Conservation (phyloP, 805 yeast genomes). For the Cyberlindnera maritima region DNA sequence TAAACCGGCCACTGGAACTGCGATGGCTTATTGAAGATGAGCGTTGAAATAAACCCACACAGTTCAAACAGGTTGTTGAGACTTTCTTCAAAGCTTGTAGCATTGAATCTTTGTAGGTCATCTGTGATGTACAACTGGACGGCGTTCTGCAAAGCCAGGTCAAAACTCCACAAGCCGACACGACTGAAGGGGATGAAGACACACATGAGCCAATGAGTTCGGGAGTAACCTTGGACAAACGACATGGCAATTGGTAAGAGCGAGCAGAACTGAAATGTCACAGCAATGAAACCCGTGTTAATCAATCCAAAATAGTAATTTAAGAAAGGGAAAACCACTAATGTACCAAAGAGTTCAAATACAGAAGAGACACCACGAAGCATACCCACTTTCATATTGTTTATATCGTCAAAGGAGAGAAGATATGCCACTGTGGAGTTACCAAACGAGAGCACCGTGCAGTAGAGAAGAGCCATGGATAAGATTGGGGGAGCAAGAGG, state of each 20-base stretch:
- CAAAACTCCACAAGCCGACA: slow-evolving; percentile 42
- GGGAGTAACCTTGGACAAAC: slow-evolving; percentile 11
- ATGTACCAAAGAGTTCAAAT: slow-evolving; percentile 33
- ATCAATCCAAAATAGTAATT: slow-evolving; percentile 27
- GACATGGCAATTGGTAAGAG: slow-evolving; percentile 27
- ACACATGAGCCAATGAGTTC: slow-evolving; percentile 23
- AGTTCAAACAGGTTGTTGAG: slow-evolving; percentile 32
- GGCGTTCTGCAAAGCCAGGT: slow-evolving; percentile 33
- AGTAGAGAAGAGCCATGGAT: slow-evolving; percentile 29
- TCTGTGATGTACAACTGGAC: slow-evolving; percentile 34
- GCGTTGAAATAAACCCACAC: slow-evolving; percentile 28
- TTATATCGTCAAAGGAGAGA: slow-evolving; percentile 29
- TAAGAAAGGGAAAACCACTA: slow-evolving; percentile 31
- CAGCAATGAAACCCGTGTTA: slow-evolving; percentile 30
- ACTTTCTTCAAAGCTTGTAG: slow-evolving; percentile 35
- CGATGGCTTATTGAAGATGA: slow-evolving; percentile 30
- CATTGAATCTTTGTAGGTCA: slow-evolving; percentile 30
- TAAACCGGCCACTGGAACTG: slow-evolving; percentile 30
- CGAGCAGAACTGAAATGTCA: slow-evolving; percentile 31
- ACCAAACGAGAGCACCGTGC: slow-evolving; percentile 39
- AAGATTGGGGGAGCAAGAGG: slow-evolving; percentile 32
- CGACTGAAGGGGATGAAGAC: slow-evolving; percentile 32
- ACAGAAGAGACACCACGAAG: slow-evolving; percentile 32
- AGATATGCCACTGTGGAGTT: slow-evolving; percentile 36
- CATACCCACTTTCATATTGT: slow-evolving; percentile 31